A percentile compares a stretch with the other conserved stretches of the same genome.
Evolutionary conservation across 768 basidiomycete genomes (phyloP).

Genomic region (Rhizopogon sp.): DNA sequence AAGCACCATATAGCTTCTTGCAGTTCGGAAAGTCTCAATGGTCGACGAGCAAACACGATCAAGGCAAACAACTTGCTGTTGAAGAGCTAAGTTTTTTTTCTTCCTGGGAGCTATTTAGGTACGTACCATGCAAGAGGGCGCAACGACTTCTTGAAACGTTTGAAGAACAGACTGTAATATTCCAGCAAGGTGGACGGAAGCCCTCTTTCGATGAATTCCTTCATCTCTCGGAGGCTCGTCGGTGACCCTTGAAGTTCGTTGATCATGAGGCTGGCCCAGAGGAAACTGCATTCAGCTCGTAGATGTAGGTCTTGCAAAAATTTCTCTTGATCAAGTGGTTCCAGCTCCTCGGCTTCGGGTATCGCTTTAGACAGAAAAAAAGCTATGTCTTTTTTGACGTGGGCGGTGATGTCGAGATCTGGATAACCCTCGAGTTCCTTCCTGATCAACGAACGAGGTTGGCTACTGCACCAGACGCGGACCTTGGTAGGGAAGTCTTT

Average conservation of each 20-base stretch:
- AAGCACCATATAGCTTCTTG: not conserved
- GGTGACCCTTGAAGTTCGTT: slow-evolving; percentile 9
- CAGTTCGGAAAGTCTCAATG: not conserved
- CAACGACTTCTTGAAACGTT: not conserved
- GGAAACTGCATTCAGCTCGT: slow-evolving; percentile 23
- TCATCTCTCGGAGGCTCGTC: slow-evolving; percentile 12
- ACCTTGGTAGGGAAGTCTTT: slow-evolving; percentile 9
- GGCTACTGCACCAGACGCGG: slow-evolving; percentile 23
- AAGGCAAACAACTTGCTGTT: not conserved
- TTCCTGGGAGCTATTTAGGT: not conserved
- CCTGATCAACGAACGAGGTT: slow-evolving; percentile 11
- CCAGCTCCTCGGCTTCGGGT: slow-evolving; percentile 3
- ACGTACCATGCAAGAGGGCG: not conserved
- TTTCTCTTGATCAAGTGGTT: not conserved
- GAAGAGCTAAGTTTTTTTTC: not conserved
- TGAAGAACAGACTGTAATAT: not conserved
- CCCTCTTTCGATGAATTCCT: slow-evolving; percentile 9
- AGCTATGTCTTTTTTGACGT: slow-evolving; percentile 11
- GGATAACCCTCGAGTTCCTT: slow-evolving; percentile 5
- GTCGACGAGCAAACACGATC: not conserved
- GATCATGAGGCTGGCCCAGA: slow-evolving; percentile 25
- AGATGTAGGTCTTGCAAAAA: slow-evolving; percentile 4
- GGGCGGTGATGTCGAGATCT: slow-evolving; percentile 8
- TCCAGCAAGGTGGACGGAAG: not conserved
- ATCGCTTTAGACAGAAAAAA: slow-evolving; percentile 6